phyloP scores from a whole-genome alignment of 2,329 filamentous ascomycete genomes.

The Phaeosphaeriaceae sp. region DNA sequence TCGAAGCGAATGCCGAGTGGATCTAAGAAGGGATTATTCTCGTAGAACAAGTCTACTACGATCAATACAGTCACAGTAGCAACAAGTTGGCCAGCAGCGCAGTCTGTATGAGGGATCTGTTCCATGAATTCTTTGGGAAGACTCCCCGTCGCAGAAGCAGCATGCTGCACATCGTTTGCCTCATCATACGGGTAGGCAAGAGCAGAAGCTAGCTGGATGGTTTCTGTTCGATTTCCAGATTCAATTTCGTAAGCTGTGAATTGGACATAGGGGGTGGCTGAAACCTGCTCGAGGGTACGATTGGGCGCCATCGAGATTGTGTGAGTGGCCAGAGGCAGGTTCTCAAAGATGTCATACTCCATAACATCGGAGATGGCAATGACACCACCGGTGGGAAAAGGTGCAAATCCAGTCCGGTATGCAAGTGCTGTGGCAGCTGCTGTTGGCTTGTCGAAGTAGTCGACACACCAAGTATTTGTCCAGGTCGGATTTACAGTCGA shows the following conservation, averaged over 20 bases:
- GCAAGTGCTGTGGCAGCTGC: slow-evolving; percentile 40
- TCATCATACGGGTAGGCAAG: slow-evolving; percentile 48
- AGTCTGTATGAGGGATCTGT: slow-evolving; percentile 40
- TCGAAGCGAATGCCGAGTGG: slow-evolving; percentile 42
- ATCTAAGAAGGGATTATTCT: slow-evolving; percentile 16
- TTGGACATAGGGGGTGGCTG: slow-evolving; percentile 52
- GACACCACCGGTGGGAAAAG: slow-evolving; percentile 30
- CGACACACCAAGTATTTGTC: slow-evolving; percentile 28
- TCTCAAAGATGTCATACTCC: slow-evolving; percentile 20
- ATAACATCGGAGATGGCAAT: slow-evolving; percentile 25
- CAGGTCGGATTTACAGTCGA: slow-evolving; percentile 31
- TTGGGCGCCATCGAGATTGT: slow-evolving; percentile 33
- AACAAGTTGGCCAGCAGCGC: slow-evolving; percentile 46
- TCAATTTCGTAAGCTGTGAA: slow-evolving; percentile 55
- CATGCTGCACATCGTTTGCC: slow-evolving; percentile 38
- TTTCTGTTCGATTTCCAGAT: slow-evolving; percentile 40
- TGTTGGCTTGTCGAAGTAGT: slow-evolving; percentile 39
- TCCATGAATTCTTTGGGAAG: slow-evolving; percentile 49
- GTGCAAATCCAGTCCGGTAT: slow-evolving; percentile 29
- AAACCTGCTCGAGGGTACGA: slow-evolving; percentile 32
- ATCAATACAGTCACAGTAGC: slow-evolving; percentile 54
- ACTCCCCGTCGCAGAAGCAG: slow-evolving; percentile 34
- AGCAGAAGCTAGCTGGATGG: slow-evolving; percentile 43
- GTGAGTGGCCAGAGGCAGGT: slow-evolving; percentile 29
- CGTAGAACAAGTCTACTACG: slow-evolving; percentile 51